A percentile compares a stretch with the other conserved stretches of the same genome.
phyloP scores from a whole-genome alignment of 2,329 filamentous ascomycete species.

The Trichophyton equinum region DNA sequence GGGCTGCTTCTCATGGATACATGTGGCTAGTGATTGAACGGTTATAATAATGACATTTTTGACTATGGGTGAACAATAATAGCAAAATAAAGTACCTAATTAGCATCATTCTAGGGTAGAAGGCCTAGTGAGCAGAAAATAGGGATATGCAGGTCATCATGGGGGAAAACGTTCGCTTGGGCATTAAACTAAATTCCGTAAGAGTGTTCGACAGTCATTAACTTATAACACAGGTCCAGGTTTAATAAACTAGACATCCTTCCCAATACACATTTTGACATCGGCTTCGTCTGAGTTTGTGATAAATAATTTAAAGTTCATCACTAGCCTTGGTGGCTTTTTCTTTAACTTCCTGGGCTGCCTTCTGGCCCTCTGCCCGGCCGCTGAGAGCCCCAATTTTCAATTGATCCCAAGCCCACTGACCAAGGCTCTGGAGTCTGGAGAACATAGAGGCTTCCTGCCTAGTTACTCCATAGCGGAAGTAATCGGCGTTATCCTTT shows the following conservation, averaged over 20 bases:
- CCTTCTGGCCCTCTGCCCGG: slow-evolving; percentile 37
- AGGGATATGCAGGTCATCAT: neutral
- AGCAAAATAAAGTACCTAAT: no score
- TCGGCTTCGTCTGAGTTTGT: neutral
- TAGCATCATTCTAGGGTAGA: no score
- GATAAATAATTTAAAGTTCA: slow-evolving; percentile 4
- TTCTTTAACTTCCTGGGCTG: slow-evolving; percentile 31
- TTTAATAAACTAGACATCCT: neutral
- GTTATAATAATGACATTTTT: neutral
- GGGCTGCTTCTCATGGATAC: neutral
- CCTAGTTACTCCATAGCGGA: slow-evolving; percentile 60
- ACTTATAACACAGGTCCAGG: neutral
- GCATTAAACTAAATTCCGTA: neutral
- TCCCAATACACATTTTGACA: neutral
- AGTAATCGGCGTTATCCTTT: slow-evolving; percentile 62
- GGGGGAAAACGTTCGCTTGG: neutral
- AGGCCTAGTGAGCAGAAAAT: no score
- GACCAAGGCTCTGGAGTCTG: slow-evolving; percentile 40
- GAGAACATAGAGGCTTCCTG: slow-evolving; percentile 52
- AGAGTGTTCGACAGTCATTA: neutral
- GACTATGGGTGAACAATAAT: neutral
- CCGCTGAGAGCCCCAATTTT: slow-evolving; percentile 38
- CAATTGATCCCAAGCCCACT: slow-evolving; percentile 40
- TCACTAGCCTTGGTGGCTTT: slow-evolving; percentile 22
- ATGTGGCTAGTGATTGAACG: neutral